These are phyloP conservation scores for Podospora anserina DNA, from an alignment of 495 filamentous ascomycete species.

Conservation along the genomic window DNA sequence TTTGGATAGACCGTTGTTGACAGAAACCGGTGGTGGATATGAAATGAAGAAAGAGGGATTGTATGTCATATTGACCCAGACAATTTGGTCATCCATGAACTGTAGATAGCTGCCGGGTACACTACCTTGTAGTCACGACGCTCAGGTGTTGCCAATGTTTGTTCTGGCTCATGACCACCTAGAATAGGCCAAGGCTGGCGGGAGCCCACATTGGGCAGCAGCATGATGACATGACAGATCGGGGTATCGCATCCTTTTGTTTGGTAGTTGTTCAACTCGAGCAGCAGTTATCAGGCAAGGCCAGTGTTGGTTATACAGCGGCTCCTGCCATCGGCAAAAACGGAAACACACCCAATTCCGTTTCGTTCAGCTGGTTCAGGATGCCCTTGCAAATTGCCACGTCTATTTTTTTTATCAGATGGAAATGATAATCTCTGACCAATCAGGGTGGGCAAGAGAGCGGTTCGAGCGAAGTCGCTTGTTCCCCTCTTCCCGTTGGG, in stretches of 20 bases:
- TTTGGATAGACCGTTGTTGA: background rate
- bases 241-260: background rate
- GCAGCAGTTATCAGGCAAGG: background rate
- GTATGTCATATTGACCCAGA: background rate
- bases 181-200: background rate
- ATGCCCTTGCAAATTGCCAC: background rate
- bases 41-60: too few species aligned
- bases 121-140: background rate
- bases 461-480: too few species aligned
- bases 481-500: background rate
- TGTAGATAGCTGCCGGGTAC: background rate
- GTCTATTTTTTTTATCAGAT: constrained; percentile 28
- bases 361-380: background rate
- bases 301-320: background rate
- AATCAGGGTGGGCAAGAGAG: constrained; percentile 15
- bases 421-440: constrained; percentile 32
- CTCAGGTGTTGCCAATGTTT: background rate
- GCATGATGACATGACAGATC: background rate
- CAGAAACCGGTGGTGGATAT: background rate
- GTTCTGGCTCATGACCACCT: background rate
- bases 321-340: background rate
- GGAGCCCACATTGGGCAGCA: background rate
- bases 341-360: background rate
- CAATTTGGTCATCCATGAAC: background rate
- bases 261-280: background rate